Evolutionary conservation across 1,284 basidiomycete species (phyloP).

Genomic region (Ustilago sp.): DNA sequence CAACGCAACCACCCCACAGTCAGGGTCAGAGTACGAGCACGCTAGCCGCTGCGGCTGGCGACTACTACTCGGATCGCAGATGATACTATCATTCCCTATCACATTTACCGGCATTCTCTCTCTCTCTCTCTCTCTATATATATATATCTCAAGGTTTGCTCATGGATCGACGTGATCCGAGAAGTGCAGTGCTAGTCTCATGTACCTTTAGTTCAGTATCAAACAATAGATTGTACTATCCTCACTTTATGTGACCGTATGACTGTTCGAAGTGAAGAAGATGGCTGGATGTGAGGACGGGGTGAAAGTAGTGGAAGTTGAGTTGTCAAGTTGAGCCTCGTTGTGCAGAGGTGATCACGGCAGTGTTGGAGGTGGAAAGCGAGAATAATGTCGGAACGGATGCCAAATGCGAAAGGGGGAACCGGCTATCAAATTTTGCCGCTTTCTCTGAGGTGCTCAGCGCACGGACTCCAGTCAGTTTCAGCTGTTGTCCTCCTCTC

Average conservation of each 20-base stretch:
- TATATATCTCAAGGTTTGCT: background rate
- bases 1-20: conserved; percentile 18
- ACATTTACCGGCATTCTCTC: background rate
- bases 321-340: conserved; percentile 5
- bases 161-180: background rate
- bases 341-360: conserved; percentile 5
- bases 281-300: background rate
- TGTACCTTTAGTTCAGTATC: conserved; percentile 5
- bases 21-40: conserved; percentile 39
- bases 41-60: conserved; percentile 35
- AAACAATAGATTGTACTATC: conserved; percentile 1
- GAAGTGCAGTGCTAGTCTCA: background rate
- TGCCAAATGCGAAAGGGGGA: background rate
- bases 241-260: background rate
- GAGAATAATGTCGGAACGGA: background rate
- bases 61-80: conserved; percentile 35
- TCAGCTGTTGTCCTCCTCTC: background rate
- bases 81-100: conserved; percentile 6
- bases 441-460: background rate
- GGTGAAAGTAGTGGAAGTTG: background rate
- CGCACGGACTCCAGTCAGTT: background rate
- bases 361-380: conserved; percentile 4
- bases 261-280: background rate
- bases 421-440: conserved; percentile 6
- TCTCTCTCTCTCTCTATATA: conserved; percentile 2